These are phyloP conservation scores for Phytopythium helicoides DNA, from an alignment of 352 stramenopile species.

Conservation along the genomic window DNA sequence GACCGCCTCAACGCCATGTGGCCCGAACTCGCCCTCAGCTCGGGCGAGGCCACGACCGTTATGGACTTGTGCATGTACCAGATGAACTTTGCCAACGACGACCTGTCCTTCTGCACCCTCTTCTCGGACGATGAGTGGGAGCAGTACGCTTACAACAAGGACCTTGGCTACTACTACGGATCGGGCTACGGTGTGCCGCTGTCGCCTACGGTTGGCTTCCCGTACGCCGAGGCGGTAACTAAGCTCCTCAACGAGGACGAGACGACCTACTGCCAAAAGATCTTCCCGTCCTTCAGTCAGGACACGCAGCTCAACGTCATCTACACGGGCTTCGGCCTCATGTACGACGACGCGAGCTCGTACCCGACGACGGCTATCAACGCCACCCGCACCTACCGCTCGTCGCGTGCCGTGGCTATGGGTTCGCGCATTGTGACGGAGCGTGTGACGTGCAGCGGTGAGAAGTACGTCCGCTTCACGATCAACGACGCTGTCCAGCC, in stretches of 20 bases:
- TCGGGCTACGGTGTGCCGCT: slow-evolving; percentile 44
- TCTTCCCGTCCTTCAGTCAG: slow-evolving; percentile 51
- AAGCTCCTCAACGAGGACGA: slow-evolving; percentile 36
- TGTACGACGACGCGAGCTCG: slow-evolving; percentile 27
- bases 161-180: slow-evolving; percentile 56
- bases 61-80: slow-evolving; percentile 67
- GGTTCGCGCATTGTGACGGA: slow-evolving; percentile 44
- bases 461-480: slow-evolving; percentile 45
- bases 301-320: slow-evolving; percentile 55
- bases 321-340: slow-evolving; percentile 41
- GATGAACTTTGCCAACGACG: slow-evolving; percentile 41
- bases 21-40: slow-evolving; percentile 32
- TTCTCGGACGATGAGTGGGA: slow-evolving; percentile 59
- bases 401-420: slow-evolving; percentile 42
- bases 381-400: slow-evolving; percentile 33
- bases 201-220: slow-evolving; percentile 36
- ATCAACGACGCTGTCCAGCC: slow-evolving; percentile 51
- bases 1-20: slow-evolving; percentile 36
- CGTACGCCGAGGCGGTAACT: slow-evolving; percentile 39
- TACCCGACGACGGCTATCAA: slow-evolving; percentile 36
- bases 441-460: slow-evolving; percentile 33
- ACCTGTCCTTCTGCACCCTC: slow-evolving; percentile 39
- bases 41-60: slow-evolving; percentile 31
- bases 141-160: slow-evolving; percentile 50
- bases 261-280: slow-evolving; percentile 48